These are phyloP conservation scores for Liquidambar formosana DNA, from an alignment of 164 flowering plant species.

Conservation along the genomic window DNA sequence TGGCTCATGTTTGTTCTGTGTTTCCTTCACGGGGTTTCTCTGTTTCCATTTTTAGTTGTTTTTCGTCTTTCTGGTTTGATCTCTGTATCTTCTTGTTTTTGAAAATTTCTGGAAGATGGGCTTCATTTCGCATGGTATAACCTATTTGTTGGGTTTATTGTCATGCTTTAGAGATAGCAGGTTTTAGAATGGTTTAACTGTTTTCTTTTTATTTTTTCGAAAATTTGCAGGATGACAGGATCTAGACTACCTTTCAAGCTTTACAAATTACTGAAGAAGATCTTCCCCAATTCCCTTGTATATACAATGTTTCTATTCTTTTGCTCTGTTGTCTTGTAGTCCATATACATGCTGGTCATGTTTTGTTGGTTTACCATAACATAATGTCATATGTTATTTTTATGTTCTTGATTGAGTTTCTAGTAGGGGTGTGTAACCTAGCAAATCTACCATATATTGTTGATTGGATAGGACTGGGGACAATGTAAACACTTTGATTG, in stretches of 20 bases:
- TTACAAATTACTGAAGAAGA: constrained; percentile 82
- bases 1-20: background rate
- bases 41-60: background rate
- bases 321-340: background rate
- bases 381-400: too few relatives aligned
- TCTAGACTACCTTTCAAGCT: constrained; percentile 94
- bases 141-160: background rate
- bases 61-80: background rate
- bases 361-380: too few relatives aligned
- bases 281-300: constrained; percentile 77
- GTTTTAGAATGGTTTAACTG: background rate
- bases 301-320: background rate
- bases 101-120: too few relatives aligned
- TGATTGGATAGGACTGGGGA: too few relatives aligned
- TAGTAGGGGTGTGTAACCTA: too few relatives aligned
- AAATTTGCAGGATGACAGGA: constrained; percentile 67
- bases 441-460: too few relatives aligned
- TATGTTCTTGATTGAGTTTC: too few relatives aligned
- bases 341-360: background rate
- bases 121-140: background rate
- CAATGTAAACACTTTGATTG: too few relatives aligned
- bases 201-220: constrained; percentile 3
- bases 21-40: too few relatives aligned
- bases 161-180: background rate
- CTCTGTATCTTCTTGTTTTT: too few relatives aligned